These are phyloP conservation scores for Globisporangium nunn DNA, from an alignment of 352 stramenopile species.

Conservation along the genomic window DNA sequence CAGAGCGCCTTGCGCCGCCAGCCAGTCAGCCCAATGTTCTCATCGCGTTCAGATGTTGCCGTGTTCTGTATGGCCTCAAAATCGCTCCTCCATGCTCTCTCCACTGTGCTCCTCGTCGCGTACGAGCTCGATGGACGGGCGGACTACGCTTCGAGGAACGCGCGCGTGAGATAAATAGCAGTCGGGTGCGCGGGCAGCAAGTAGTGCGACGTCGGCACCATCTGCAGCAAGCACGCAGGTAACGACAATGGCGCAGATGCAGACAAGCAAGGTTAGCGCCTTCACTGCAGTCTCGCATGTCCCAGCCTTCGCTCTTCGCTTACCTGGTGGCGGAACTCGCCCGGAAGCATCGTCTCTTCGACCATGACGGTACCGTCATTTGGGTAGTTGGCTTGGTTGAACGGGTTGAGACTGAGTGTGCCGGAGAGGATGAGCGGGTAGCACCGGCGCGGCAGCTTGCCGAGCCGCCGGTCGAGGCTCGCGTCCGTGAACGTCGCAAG, in stretches of 20 bases:
- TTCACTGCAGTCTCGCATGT: not conserved
- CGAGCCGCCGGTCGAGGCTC: constrained; percentile 44
- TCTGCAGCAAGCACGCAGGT: constrained; percentile 13
- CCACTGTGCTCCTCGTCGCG: constrained; percentile 10
- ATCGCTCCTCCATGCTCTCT: too few species aligned
- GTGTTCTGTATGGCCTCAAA: too few species aligned
- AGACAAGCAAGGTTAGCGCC: not conserved
- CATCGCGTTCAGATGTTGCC: too few species aligned
- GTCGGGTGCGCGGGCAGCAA: constrained; percentile 46
- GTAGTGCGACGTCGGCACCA: constrained; percentile 47
- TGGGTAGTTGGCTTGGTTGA: constrained; percentile 67
- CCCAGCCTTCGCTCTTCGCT: too few species aligned
- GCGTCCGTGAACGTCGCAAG: constrained; percentile 28
- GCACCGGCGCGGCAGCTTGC: constrained; percentile 55
- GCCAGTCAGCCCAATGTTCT: too few species aligned
- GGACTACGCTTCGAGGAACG: constrained; percentile 41
- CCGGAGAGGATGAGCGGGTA: constrained; percentile 57
- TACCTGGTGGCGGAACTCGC: constrained; percentile 65
- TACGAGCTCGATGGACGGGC: not conserved
- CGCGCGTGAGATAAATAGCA: constrained; percentile 32
- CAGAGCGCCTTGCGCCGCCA: too few species aligned
- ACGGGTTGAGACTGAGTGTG: constrained; percentile 63
- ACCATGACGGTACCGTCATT: constrained; percentile 63
- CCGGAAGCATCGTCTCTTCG: constrained; percentile 54
- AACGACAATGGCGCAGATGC: too few species aligned